These are phyloP conservation scores for Helianthus tuberosus DNA, from an alignment of 129 eudicot species.

Conservation along the genomic window DNA sequence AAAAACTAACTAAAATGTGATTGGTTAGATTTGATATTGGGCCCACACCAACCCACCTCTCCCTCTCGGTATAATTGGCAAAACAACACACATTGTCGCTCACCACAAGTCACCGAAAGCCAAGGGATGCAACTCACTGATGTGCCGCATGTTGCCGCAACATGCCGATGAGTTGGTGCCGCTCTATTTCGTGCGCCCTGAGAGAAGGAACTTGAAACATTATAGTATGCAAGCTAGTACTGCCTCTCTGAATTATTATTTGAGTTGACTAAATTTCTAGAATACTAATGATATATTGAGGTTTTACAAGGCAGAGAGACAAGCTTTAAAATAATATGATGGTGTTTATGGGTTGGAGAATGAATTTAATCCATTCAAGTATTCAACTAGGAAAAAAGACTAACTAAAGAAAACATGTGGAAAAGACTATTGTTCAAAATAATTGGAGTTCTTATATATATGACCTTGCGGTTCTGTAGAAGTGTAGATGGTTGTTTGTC, in stretches of 20 bases:
- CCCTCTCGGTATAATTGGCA: no score
- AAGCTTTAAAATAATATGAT: no score
- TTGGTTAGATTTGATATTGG: no score
- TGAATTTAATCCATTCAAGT: neutral
- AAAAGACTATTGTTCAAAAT: neutral
- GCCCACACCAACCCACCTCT: no score
- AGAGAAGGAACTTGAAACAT: neutral
- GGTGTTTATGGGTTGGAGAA: neutral
- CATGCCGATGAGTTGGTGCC: no score
- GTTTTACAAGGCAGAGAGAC: neutral
- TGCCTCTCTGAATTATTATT: no score
- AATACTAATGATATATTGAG: neutral
- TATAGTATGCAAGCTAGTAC: neutral
- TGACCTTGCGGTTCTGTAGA: neutral
- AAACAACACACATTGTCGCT: no score
- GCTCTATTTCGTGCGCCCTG: neutral
- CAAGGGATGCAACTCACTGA: no score
- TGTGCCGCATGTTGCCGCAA: no score
- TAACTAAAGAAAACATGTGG: neutral
- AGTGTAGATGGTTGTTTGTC: slow-evolving; percentile 7
- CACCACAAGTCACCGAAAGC: no score
- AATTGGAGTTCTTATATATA: neutral
- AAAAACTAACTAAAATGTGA: no score
- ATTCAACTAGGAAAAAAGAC: neutral
- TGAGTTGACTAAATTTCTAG: neutral